These are phyloP conservation scores for Geosmithia flava DNA, from an alignment of 2,329 filamentous ascomycete genomes.

Conservation along the genomic window DNA sequence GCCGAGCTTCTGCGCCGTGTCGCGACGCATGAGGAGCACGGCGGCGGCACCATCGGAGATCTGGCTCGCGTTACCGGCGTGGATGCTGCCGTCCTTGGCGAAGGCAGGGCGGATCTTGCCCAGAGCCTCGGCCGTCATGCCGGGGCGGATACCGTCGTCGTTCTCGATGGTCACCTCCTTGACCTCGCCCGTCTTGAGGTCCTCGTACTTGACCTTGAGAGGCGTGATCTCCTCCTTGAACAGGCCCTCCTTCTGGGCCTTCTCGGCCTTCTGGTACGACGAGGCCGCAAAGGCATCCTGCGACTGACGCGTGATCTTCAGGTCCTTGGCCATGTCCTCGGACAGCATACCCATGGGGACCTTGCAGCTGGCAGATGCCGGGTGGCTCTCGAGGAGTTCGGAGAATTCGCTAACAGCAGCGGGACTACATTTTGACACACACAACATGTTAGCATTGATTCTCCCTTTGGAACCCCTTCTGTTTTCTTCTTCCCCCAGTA, in stretches of 20 bases:
- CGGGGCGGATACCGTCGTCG: conserved; percentile 78
- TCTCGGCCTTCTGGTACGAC: conserved; percentile 81
- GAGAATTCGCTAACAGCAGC: conserved; percentile 86
- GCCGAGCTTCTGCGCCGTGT: conserved; percentile 75
- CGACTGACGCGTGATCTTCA: conserved; percentile 53
- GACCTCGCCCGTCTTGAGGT: conserved; percentile 81
- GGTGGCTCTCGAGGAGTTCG: conserved; percentile 69
- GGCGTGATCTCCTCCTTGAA: conserved; percentile 89
- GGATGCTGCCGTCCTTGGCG: conserved; percentile 82
- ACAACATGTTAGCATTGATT: neutral
- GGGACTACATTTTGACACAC: conserved; percentile 37
- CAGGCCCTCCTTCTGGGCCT: conserved; percentile 77
- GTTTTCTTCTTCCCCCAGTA: no score
- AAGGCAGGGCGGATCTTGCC: conserved; percentile 85
- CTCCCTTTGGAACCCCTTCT: no score
- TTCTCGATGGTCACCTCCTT: conserved; percentile 71
- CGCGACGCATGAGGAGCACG: conserved; percentile 90
- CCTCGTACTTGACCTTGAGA: conserved; percentile 73
- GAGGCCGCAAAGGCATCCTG: conserved; percentile 93
- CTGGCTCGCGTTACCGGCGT: conserved; percentile 92
- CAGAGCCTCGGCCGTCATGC: conserved; percentile 80
- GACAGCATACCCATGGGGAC: conserved; percentile 92
- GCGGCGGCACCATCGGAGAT: conserved; percentile 93
- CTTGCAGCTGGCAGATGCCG: conserved; percentile 87
- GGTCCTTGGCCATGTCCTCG: conserved; percentile 88